Evolutionary conservation across 257 asterid genomes (phyloP).

Genomic region (Leptodermis oblonga): DNA sequence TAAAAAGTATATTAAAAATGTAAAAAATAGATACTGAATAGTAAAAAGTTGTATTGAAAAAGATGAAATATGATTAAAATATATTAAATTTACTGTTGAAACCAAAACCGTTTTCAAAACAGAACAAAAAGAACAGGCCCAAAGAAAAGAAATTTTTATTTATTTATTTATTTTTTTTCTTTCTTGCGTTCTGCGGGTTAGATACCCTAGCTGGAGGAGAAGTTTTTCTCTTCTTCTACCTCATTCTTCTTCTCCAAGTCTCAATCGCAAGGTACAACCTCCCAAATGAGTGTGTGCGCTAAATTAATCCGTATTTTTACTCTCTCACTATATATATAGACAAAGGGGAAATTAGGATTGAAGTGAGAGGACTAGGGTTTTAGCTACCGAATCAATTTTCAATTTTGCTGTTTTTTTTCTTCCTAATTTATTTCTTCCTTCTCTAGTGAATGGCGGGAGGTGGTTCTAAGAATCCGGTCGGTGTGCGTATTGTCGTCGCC

Average conservation of each 20-base stretch:
- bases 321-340: not conserved
- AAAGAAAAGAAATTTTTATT: too few relatives aligned
- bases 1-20: too few relatives aligned
- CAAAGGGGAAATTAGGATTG: not conserved
- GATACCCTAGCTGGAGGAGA: too few relatives aligned
- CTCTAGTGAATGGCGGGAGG: constrained; percentile 65
- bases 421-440: not conserved
- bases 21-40: too few relatives aligned
- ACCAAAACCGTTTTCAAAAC: too few relatives aligned
- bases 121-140: too few relatives aligned
- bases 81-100: too few relatives aligned
- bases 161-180: too few relatives aligned
- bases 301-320: too few relatives aligned
- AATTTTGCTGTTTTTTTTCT: not conserved
- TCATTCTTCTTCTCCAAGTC: constrained; percentile 3
- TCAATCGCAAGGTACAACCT: not conserved
- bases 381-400: constrained; percentile 11
- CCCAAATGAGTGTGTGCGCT: not conserved
- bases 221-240: not conserved
- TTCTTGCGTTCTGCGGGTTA: too few relatives aligned
- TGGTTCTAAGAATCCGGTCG: constrained; percentile 40
- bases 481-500: constrained; percentile 89
- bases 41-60: too few relatives aligned
- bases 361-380: constrained; percentile 11
- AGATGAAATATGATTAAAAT: too few relatives aligned